These are phyloP conservation scores for Funneliformis mosseae DNA, from an alignment of 192 early-diverging fungal genomes.

Conservation along the genomic window DNA sequence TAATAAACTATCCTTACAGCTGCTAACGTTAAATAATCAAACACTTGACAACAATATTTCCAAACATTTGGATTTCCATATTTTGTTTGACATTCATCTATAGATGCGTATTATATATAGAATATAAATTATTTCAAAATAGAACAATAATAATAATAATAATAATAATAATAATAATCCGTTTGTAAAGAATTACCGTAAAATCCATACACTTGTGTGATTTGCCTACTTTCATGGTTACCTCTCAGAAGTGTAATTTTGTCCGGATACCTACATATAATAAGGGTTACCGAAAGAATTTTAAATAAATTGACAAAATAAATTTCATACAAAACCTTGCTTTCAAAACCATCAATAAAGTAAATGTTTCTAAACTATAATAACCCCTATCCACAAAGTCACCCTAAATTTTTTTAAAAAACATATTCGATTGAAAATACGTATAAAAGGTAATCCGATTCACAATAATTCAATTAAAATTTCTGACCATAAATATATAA, in stretches of 20 bases:
- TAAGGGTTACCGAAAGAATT: background rate
- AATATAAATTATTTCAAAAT: background rate
- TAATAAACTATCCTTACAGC: constrained; percentile 60
- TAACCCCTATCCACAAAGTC: constrained; percentile 99
- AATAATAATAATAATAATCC: background rate
- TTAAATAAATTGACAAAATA: background rate
- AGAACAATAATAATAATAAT: background rate
- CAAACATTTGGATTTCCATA: constrained; percentile 95
- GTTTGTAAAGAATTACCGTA: constrained; percentile 61
- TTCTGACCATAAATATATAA: constrained; percentile 94
- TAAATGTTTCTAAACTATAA: constrained; percentile 96
- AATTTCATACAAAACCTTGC: constrained; percentile 65
- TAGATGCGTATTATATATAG: background rate
- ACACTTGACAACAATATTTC: constrained; percentile 94
- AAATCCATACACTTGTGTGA: constrained; percentile 97
- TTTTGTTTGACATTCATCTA: constrained; percentile 92
- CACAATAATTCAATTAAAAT: background rate
- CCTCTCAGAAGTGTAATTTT: constrained; percentile 94
- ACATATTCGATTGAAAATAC: background rate
- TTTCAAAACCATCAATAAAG: constrained; percentile 90
- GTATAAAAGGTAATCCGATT: background rate
- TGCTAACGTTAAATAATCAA: constrained; percentile 89
- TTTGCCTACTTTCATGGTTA: constrained; percentile 96
- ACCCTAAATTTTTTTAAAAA: constrained; percentile 58
- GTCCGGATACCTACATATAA: constrained; percentile 78